Evolutionary conservation across 768 basidiomycete species (phyloP).

Genomic region (Peribolospora baueri): DNA sequence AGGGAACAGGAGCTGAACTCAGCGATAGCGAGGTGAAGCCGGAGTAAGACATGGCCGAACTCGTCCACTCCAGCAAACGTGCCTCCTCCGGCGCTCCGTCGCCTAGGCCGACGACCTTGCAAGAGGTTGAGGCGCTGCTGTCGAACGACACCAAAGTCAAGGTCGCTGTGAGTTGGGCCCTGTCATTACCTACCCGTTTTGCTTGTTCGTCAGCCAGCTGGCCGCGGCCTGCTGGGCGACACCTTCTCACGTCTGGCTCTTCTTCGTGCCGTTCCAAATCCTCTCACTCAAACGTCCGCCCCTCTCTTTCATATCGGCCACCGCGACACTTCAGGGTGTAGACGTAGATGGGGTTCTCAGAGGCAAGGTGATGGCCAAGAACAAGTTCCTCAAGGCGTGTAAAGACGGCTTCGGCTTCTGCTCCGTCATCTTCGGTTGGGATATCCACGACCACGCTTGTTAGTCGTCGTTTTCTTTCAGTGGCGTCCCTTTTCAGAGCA

Average conservation of each 20-base stretch:
- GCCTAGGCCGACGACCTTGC: slow-evolving; percentile 26
- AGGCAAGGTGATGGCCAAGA: slow-evolving; percentile 78
- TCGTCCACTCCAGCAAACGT: too few species aligned
- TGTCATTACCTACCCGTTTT: not conserved
- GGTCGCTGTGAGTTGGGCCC: slow-evolving; percentile 30
- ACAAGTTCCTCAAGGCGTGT: slow-evolving; percentile 65
- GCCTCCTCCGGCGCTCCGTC: too few species aligned
- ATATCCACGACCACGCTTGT: slow-evolving; percentile 62
- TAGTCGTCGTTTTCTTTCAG: not conserved
- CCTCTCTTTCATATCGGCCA: not conserved
- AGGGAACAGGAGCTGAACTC: too few species aligned
- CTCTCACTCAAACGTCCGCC: not conserved
- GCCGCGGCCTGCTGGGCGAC: not conserved
- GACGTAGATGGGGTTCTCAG: slow-evolving; percentile 72
- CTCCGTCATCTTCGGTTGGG: slow-evolving; percentile 39
- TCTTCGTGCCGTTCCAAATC: not conserved
- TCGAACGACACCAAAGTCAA: slow-evolving; percentile 57
- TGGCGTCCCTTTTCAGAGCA: not conserved
- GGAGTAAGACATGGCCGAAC: too few species aligned
- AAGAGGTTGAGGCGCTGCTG: slow-evolving; percentile 35
- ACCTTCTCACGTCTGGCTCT: not conserved
- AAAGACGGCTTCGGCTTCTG: slow-evolving; percentile 75
- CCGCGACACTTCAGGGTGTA: slow-evolving; percentile 12
- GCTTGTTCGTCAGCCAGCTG: not conserved
- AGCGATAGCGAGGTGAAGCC: too few species aligned